Conservation (phyloP, 2,329 filamentous ascomycete genomes). For the Diaporthe eres region DNA sequence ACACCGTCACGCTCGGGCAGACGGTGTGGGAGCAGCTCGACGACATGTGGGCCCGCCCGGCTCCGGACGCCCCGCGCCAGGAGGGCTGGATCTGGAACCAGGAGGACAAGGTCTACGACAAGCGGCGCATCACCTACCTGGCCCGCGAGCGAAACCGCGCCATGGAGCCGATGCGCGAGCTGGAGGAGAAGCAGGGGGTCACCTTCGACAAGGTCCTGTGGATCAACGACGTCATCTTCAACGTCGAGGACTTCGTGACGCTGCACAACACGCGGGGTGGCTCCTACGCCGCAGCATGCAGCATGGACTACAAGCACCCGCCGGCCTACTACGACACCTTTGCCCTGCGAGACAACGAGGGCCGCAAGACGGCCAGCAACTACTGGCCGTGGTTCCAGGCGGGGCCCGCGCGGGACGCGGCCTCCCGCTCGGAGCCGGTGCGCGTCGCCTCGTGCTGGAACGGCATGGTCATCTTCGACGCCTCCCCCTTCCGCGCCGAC, state of each 20-base stretch:
- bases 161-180: constrained; percentile 69
- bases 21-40: constrained; percentile 68
- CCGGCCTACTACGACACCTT: constrained; percentile 74
- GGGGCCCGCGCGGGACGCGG: constrained; percentile 57
- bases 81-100: constrained; percentile 74
- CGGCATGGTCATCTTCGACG: constrained; percentile 66
- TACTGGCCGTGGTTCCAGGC: constrained; percentile 73
- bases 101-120: constrained; percentile 64
- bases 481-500: constrained; percentile 61
- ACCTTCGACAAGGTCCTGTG: constrained; percentile 71
- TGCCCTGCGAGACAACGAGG: constrained; percentile 68
- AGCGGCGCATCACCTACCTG: constrained; percentile 78
- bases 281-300: constrained; percentile 72
- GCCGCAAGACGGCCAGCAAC: constrained; percentile 65
- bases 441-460: constrained; percentile 80
- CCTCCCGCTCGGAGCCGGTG: constrained; percentile 65
- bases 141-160: constrained; percentile 74
- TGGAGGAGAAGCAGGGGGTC: constrained; percentile 61
- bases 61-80: constrained; percentile 52
- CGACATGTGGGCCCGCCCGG: constrained; percentile 61
- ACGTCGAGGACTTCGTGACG: constrained; percentile 65
- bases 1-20: constrained; percentile 70
- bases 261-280: constrained; percentile 68
- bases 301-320: constrained; percentile 69
- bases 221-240: constrained; percentile 73